phyloP scores from a whole-genome alignment of 768 basidiomycete genomes.

The Termitomyces sp. region DNA sequence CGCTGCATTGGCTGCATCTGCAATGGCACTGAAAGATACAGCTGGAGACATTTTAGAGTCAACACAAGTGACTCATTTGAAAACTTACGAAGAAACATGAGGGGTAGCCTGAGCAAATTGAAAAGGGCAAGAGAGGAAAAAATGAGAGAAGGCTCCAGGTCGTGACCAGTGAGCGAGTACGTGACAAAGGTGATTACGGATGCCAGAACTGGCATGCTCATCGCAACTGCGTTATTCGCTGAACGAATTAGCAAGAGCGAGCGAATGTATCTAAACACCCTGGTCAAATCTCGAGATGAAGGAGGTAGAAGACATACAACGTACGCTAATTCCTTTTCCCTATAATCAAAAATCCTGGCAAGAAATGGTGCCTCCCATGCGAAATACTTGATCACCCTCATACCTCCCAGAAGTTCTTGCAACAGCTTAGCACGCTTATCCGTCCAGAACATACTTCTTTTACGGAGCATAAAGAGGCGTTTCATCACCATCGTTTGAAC shows the following conservation, averaged over 20 bases:
- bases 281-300: not conserved
- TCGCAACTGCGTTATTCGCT: conserved; percentile 60
- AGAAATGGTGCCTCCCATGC: conserved; percentile 85
- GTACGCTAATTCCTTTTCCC: conserved; percentile 66
- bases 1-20: conserved; percentile 81
- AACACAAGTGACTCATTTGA: not conserved
- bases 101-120: conserved; percentile 73
- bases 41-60: conserved; percentile 31
- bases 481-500: conserved; percentile 72
- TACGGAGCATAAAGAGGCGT: conserved; percentile 58
- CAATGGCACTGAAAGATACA: conserved; percentile 66
- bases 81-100: conserved; percentile 62
- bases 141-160: conserved; percentile 61
- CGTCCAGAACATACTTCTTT: conserved; percentile 81
- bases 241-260: conserved; percentile 60
- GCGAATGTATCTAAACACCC: conserved; percentile 48
- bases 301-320: conserved; percentile 9
- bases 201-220: conserved; percentile 73
- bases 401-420: conserved; percentile 84
- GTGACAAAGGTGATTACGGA: conserved; percentile 74
- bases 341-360: conserved; percentile 60
- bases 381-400: conserved; percentile 92
- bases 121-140: conserved; percentile 87
- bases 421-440: conserved; percentile 86
- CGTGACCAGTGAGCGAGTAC: conserved; percentile 69